Conservation (phyloP, 345 rosid genomes). For the Eucalyptus virginea region DNA sequence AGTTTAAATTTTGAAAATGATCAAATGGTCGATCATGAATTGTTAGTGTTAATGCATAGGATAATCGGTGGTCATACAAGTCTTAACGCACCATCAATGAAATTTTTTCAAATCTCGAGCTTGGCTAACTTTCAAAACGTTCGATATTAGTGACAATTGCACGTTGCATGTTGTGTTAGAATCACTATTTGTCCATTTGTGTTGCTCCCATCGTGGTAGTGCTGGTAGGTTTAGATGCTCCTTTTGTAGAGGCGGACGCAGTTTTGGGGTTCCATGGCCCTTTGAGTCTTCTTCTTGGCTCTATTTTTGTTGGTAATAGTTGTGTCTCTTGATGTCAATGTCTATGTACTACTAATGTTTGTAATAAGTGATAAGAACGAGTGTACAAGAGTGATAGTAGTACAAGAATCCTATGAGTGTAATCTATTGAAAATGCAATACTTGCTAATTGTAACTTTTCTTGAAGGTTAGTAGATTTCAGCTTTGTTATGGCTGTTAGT, state of each 20-base stretch:
- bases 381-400: too few species aligned
- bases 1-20: too few species aligned
- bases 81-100: fast-evolving
- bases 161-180: not conserved
- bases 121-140: not conserved
- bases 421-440: not conserved
- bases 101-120: not conserved
- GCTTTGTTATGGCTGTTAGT: not conserved
- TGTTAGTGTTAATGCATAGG: too few species aligned
- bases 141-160: not conserved
- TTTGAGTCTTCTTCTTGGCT: not conserved
- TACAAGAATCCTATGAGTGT: not conserved
- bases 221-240: not conserved
- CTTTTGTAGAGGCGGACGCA: not conserved
- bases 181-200: not conserved
- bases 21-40: too few species aligned
- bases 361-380: too few species aligned
- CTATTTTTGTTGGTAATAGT: too few species aligned
- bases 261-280: not conserved
- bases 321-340: too few species aligned
- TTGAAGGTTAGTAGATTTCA: not conserved
- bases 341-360: too few species aligned
- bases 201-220: not conserved
- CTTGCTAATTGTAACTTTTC: not conserved
- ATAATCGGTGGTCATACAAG: too few species aligned